A percentile compares a stretch with the other conserved stretches of the same genome.
phyloP scores from a whole-genome alignment of 805 yeast genomes.

The Nakazawaea ishiwadae region DNA sequence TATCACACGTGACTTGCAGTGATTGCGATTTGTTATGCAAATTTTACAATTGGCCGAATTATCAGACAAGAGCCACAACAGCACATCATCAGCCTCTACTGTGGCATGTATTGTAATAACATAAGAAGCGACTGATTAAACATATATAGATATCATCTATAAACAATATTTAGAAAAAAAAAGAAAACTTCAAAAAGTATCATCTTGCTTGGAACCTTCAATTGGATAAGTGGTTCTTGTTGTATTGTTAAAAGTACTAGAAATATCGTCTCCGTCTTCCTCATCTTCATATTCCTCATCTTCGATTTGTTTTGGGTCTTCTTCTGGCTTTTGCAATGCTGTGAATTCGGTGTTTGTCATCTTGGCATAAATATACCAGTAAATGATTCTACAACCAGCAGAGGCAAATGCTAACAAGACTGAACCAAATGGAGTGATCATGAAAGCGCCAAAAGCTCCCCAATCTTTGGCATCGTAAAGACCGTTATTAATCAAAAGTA shows the following conservation, averaged over 20 bases:
- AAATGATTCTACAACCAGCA: conserved; percentile 43
- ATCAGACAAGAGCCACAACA: no score
- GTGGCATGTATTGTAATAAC: no score
- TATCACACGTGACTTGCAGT: conserved; percentile 6
- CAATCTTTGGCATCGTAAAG: conserved; percentile 74
- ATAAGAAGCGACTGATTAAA: no score
- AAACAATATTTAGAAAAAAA: no score
- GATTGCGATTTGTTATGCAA: conserved; percentile 1
- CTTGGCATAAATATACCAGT: conserved; percentile 27
- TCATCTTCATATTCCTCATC: conserved; percentile 1
- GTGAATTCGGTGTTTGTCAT: conserved; percentile 35
- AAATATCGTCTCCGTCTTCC: not conserved
- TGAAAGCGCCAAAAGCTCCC: conserved; percentile 95
- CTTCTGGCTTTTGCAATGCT: conserved; percentile 35
- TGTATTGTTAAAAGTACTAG: not conserved
- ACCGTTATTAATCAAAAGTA: conserved; percentile 75
- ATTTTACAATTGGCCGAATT: not conserved
- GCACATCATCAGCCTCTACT: no score
- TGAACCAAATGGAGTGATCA: conserved; percentile 84
- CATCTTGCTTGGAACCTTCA: not conserved
- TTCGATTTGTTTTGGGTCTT: not conserved
- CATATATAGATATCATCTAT: no score
- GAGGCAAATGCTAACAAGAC: conserved; percentile 49
- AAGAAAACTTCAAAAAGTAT: not conserved
- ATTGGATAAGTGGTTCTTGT: not conserved